These are phyloP conservation scores for Nitzschia sp. DNA, from an alignment of 108 stramenopile species.

Conservation along the genomic window DNA sequence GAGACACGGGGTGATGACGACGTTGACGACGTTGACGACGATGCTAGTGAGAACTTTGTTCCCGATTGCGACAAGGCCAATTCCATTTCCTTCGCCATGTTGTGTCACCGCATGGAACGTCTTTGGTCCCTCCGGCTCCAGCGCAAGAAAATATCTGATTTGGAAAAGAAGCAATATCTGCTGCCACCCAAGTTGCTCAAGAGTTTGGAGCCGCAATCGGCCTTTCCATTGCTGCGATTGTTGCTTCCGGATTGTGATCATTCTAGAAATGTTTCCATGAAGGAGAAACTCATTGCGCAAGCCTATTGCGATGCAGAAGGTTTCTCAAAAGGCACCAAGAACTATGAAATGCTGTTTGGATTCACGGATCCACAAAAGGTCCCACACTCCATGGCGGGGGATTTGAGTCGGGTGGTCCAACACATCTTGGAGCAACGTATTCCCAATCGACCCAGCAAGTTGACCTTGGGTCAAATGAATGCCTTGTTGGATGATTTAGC, in stretches of 20 bases:
- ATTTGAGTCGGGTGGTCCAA: conserved; percentile 63
- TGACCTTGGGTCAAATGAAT: conserved; percentile 73
- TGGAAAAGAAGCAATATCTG: conserved; percentile 20
- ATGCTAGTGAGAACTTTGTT: conserved; percentile 36
- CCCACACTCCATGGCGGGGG: conserved; percentile 48
- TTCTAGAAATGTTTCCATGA: conserved; percentile 53
- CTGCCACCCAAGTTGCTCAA: conserved; percentile 9
- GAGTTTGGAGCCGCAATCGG: conserved; percentile 30
- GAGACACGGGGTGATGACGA: conserved; percentile 32
- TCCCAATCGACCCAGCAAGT: conserved; percentile 26
- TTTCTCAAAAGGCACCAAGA: conserved; percentile 35
- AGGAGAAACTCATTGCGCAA: conserved; percentile 69
- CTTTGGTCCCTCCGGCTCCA: conserved; percentile 42
- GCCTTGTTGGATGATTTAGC: conserved; percentile 72
- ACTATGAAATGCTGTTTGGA: conserved; percentile 45
- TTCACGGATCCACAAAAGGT: conserved; percentile 56
- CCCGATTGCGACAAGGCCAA: conserved; percentile 62
- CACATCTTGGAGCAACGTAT: conserved; percentile 53
- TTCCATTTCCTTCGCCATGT: conserved; percentile 42
- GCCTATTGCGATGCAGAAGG: conserved; percentile 66
- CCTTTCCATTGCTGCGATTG: conserved; percentile 72
- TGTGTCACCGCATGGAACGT: conserved; percentile 58
- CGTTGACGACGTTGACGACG: conserved; percentile 12
- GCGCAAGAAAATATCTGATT: conserved; percentile 22
- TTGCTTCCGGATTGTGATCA: conserved; percentile 71